Conservation (phyloP, 345 rosid species). For the Mallotus nudiflorus region DNA sequence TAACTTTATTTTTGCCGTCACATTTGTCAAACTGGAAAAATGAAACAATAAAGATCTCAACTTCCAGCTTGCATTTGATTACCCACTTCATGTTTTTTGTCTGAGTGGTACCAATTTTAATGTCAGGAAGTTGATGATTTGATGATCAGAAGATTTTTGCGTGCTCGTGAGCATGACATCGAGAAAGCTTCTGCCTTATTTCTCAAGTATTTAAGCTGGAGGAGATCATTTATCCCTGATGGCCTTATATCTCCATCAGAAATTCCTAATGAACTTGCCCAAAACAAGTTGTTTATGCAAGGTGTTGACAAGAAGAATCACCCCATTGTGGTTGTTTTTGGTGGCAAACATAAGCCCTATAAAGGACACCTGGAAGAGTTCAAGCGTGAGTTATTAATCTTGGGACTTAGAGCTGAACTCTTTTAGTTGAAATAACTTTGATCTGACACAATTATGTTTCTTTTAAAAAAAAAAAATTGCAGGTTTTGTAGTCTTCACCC, state of each 20-base stretch:
- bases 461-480: constrained; percentile 2
- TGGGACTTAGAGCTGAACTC: neutral
- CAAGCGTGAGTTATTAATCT: constrained; percentile 53
- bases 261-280: constrained; percentile 58
- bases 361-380: constrained; percentile 69
- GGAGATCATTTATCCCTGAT: constrained; percentile 49
- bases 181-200: constrained; percentile 78
- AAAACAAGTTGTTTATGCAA: constrained; percentile 69
- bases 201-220: constrained; percentile 77
- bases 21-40: neutral
- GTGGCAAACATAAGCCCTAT: constrained; percentile 62
- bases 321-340: constrained; percentile 57
- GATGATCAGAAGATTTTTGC: constrained; percentile 73
- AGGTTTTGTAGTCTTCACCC: constrained; percentile 68
- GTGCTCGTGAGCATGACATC: constrained; percentile 84
- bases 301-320: constrained; percentile 74
- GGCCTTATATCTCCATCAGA: constrained; percentile 56
- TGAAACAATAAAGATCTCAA: neutral
- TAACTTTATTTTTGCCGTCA: neutral
- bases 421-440: too few relatives aligned
- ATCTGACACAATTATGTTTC: too few relatives aligned
- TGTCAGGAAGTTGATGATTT: constrained; percentile 80
- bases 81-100: neutral
- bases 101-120: constrained; percentile 9
- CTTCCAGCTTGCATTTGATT: neutral